Conservation (phyloP, 2,329 filamentous ascomycete genomes). For the Cyclaneusma minus region DNA sequence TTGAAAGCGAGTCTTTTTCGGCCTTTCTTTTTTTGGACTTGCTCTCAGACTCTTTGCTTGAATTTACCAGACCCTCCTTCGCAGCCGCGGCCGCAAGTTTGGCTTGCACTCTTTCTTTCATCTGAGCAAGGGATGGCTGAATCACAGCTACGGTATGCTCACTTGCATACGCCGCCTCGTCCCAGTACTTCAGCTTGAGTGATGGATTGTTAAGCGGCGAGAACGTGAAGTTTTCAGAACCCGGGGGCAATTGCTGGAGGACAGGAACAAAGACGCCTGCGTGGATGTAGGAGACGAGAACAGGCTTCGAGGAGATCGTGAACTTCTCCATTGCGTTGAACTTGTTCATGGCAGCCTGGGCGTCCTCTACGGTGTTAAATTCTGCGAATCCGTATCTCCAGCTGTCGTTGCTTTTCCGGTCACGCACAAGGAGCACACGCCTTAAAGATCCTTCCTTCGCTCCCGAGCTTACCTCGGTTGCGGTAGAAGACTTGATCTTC, state of each 20-base stretch:
- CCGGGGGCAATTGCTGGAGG: constrained; percentile 36
- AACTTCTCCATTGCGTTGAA: constrained; percentile 60
- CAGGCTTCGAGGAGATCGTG: constrained; percentile 59
- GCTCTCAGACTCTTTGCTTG: constrained; percentile 19
- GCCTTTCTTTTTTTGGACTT: constrained; percentile 40
- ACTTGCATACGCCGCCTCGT: constrained; percentile 55
- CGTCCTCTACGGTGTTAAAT: constrained; percentile 63
- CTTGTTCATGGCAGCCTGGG: constrained; percentile 56
- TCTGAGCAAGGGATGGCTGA: constrained; percentile 22
- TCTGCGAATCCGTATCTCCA: constrained; percentile 77
- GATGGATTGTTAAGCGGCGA: constrained; percentile 52
- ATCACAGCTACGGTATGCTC: constrained; percentile 42
- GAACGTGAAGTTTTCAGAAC: constrained; percentile 51
- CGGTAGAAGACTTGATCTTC: constrained; percentile 33
- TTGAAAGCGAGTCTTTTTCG: constrained; percentile 25
- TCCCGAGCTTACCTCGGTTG: constrained; percentile 35
- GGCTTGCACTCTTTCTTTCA: constrained; percentile 16
- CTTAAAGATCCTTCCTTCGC: constrained; percentile 61
- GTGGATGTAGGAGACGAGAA: constrained; percentile 61
- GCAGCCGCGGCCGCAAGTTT: constrained; percentile 23
- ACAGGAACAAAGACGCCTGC: constrained; percentile 74
- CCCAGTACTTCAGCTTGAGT: constrained; percentile 61
- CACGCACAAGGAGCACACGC: constrained; percentile 62
- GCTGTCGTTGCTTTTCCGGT: constrained; percentile 53
- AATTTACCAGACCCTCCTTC: constrained; percentile 19